Evolutionary conservation across 2,329 filamentous ascomycete species (phyloP).

Genomic region (Pseudogymnoascus sp.): DNA sequence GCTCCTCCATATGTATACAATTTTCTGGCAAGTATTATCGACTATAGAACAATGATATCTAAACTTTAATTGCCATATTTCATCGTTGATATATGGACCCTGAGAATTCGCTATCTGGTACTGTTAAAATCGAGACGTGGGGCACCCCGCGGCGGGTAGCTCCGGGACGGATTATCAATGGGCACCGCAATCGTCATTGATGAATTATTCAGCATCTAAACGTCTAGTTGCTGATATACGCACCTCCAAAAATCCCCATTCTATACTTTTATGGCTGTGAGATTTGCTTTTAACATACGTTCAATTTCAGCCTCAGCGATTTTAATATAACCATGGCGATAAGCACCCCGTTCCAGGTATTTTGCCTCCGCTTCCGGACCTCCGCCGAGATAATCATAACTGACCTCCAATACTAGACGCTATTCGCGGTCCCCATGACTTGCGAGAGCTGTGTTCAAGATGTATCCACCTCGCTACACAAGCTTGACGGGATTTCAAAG

Average conservation of each 20-base stretch:
- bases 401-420: slow-evolving; percentile 51
- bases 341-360: slow-evolving; percentile 30
- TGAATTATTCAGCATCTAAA: slow-evolving; percentile 10
- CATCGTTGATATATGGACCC: background rate
- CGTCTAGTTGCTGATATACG: background rate
- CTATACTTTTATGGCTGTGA: background rate
- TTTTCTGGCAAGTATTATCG: background rate
- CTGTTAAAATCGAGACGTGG: background rate
- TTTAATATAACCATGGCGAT: slow-evolving; percentile 23
- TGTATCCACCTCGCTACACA: slow-evolving; percentile 70
- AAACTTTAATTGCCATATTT: background rate
- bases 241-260: background rate
- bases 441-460: slow-evolving; percentile 85
- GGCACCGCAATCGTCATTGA: slow-evolving; percentile 3
- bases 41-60: background rate
- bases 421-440: slow-evolving; percentile 89
- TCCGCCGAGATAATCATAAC: slow-evolving; percentile 22
- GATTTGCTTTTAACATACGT: background rate
- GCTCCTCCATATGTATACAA: background rate
- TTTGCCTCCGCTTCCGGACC: slow-evolving; percentile 14
- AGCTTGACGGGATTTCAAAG: slow-evolving; percentile 71
- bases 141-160: slow-evolving; percentile 4
- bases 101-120: background rate
- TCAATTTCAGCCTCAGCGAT: background rate
- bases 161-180: slow-evolving; percentile 5